phyloP scores from a whole-genome alignment of 306 rosid species.

The Lupinus albus region DNA sequence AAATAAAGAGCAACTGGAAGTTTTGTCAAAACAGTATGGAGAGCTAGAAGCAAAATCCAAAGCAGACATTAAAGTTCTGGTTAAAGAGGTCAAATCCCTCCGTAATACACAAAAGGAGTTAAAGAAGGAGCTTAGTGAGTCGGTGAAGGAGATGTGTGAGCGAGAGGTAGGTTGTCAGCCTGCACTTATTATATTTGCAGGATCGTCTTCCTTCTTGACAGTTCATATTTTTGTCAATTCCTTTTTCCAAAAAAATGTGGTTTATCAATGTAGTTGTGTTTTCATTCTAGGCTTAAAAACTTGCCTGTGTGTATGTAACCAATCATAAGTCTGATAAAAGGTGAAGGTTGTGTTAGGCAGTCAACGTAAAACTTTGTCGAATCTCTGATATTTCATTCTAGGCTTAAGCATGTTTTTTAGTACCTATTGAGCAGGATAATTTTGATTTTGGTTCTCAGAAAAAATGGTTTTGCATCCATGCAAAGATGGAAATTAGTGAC shows the following conservation, averaged over 20 bases:
- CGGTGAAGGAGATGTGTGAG: constrained; percentile 56
- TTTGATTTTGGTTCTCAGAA: no score
- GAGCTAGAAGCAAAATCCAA: constrained; percentile 90
- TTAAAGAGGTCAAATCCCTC: constrained; percentile 94
- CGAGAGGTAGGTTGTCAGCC: constrained; percentile 51
- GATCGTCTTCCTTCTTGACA: constrained; percentile 13
- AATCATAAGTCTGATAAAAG: no score
- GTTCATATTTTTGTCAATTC: neutral
- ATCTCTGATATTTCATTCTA: no score
- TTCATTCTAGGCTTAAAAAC: neutral
- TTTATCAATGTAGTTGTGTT: constrained; percentile 16
- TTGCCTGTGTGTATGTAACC: no score
- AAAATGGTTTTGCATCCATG: no score
- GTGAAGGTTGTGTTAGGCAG: no score
- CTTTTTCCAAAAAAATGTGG: neutral
- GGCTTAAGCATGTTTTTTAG: no score
- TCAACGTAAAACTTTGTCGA: no score
- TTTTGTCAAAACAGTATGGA: constrained; percentile 68
- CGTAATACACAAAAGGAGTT: constrained; percentile 68
- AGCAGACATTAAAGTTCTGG: constrained; percentile 85
- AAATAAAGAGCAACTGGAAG: constrained; percentile 66
- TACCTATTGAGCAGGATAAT: no score
- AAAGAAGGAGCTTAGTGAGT: constrained; percentile 68
- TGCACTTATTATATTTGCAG: constrained; percentile 21
- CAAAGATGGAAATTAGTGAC: no score